Evolutionary conservation across 176 grass and related monocot species (phyloP).

Genomic region (Musa itinerans): DNA sequence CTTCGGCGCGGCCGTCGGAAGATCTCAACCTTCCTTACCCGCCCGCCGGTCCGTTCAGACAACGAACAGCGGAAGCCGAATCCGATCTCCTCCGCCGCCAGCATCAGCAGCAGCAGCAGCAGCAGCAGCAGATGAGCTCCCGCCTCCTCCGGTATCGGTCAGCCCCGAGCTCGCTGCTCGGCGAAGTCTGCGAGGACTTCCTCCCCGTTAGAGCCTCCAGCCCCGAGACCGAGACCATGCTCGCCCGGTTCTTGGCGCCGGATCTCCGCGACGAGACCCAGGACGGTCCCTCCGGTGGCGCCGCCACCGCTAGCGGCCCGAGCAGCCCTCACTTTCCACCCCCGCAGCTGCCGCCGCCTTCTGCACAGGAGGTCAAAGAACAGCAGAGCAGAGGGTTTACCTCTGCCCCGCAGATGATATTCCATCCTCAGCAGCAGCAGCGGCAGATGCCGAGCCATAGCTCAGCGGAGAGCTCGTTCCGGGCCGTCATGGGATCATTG

Average conservation of each 20-base stretch:
- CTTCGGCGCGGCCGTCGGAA: background rate
- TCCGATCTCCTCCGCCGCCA: background rate
- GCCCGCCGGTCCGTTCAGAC: background rate
- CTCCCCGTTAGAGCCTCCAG: background rate
- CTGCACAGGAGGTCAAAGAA: background rate
- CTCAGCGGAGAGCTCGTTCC: background rate
- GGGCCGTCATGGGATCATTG: background rate
- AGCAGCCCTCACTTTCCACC: background rate
- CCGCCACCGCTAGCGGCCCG: background rate
- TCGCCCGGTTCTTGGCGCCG: background rate
- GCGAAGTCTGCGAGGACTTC: constrained; percentile 12
- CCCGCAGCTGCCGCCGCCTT: background rate
- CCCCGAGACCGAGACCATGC: background rate
- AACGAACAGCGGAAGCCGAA: background rate
- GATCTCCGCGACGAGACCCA: background rate
- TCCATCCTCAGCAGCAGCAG: background rate
- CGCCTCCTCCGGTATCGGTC: constrained; percentile 15
- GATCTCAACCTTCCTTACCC: constrained; percentile 19
- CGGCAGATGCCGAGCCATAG: background rate
- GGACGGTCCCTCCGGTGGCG: background rate
- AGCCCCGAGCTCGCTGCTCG: constrained; percentile 17
- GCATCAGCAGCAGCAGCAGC: constrained; percentile 1
- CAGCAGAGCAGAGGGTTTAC: background rate
- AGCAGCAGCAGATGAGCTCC: constrained; percentile 17
- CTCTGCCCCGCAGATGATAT: background rate